Base-by-base conservation (phyloP, 2,329 filamentous ascomycete genomes). In the Penicillium freii region DNA sequence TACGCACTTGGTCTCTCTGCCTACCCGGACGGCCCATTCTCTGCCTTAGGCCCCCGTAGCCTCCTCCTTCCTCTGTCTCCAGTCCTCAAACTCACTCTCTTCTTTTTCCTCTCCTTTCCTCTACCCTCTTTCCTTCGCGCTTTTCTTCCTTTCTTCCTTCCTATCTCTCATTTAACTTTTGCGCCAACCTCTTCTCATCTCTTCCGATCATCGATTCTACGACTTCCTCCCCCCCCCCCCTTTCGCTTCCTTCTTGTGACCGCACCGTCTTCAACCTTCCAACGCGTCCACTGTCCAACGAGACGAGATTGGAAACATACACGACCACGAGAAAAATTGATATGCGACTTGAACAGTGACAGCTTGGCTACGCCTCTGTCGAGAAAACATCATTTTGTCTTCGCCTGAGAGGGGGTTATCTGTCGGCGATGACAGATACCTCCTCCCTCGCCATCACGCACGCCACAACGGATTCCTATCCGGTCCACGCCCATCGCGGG, bases 351-450 rank as follows among this genome's bases (percentile, higher is more conserved):
- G 62, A 55, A 58, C 55, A 54, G 59, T 61, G 57, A 66, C 61
- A 54, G 64, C 21, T 56, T 49, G 59, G 57, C 51, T 45, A 53
- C 58, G 57, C 56, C 56, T 52, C 55, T 54, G 62, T 51, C 42
- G 40, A 51, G 39, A 58, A 58, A 57, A 61, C 61, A 59, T 59
- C 61, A 62, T 64, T 64, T 67, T 65, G 62, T 66, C 60, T 67
- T 67, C 57, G 69, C 68, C 59, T 66, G 62, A 68, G 75, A 77
- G 75, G 77, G 75, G 77, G 75, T 74, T 69, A 70, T 74, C 76
- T 79, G 78, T 79, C 78, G 68, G 77, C 75, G 80, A 81, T 81
- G 78, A 80, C 78, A 79, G 78, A 80, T 78, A 77, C 76, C 77
- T 78, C 75, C 74, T 77, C 77, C 68, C 69, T 77, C 70, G 71